phyloP scores from a whole-genome alignment of 306 rosid species.

The Malus fusca region DNA sequence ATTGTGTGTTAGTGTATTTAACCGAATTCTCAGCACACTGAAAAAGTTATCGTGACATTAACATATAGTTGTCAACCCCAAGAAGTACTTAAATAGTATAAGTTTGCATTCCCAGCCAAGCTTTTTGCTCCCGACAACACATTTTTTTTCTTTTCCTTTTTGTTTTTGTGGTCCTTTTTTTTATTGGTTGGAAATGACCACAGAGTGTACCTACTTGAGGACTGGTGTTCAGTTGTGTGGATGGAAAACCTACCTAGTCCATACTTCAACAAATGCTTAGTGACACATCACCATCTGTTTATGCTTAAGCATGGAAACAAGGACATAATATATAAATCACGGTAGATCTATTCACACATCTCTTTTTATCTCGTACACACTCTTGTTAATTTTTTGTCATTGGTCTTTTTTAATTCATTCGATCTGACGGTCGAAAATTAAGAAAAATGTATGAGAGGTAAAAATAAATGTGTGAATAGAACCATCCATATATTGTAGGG shows the following conservation, averaged over 20 bases:
- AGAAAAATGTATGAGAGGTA: rapidly evolving
- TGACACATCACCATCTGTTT: background rate
- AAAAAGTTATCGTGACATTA: too few relatives aligned
- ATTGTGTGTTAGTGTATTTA: rapidly evolving
- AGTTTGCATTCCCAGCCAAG: constrained; percentile 14
- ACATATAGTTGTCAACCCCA: constrained; percentile 7
- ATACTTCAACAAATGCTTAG: background rate
- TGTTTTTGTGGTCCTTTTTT: background rate
- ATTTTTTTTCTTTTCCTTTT: background rate
- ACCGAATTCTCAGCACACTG: too few relatives aligned
- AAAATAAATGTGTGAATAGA: too few relatives aligned
- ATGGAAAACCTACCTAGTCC: background rate
- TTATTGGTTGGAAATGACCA: background rate
- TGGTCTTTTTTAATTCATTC: too few relatives aligned
- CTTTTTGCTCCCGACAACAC: constrained; percentile 6
- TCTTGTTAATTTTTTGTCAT: too few relatives aligned
- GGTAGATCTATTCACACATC: too few relatives aligned
- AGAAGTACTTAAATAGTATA: background rate
- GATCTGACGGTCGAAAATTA: too few relatives aligned
- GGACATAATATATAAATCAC: too few relatives aligned
- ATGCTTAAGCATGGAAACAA: background rate
- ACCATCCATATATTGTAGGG: too few relatives aligned
- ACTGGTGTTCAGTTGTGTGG: background rate
- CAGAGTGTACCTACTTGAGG: background rate
- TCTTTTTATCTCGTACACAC: too few relatives aligned